These are phyloP conservation scores for Haberlea rhodopensis DNA, from an alignment of 257 asterid species.

Conservation along the genomic window DNA sequence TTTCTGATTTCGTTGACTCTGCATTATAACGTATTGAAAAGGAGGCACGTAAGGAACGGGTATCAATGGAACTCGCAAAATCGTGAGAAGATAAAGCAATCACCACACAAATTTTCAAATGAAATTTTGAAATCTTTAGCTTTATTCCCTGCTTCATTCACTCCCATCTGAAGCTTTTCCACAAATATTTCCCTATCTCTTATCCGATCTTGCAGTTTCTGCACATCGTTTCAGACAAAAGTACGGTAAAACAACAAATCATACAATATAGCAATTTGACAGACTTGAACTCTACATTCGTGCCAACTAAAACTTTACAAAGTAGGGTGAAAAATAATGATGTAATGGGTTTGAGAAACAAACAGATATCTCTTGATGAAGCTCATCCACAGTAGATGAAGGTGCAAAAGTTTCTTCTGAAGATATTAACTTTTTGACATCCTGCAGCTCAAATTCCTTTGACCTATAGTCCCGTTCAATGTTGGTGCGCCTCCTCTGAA, in stretches of 20 bases:
- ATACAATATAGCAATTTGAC: conserved; percentile 10
- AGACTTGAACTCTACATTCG: conserved; percentile 26
- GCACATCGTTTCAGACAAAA: conserved; percentile 31
- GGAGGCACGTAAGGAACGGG: conserved; percentile 21
- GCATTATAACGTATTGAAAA: conserved; percentile 22
- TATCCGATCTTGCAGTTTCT: conserved; percentile 59
- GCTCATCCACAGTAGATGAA: conserved; percentile 62
- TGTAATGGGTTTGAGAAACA: conserved; percentile 33
- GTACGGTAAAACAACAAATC: conserved; percentile 1
- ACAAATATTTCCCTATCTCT: conserved; percentile 45
- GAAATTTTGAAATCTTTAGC: conserved; percentile 46
- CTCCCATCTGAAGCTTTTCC: conserved; percentile 50
- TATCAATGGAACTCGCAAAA: conserved; percentile 19
- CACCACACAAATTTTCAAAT: conserved; percentile 63
- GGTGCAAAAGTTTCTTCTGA: conserved; percentile 49
- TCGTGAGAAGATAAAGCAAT: conserved; percentile 25
- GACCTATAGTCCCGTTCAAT: conserved; percentile 49
- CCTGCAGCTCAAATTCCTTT: conserved; percentile 56
- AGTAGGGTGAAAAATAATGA: conserved; percentile 9
- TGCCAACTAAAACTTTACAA: conserved; percentile 14
- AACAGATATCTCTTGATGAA: conserved; percentile 66
- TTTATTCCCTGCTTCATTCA: conserved; percentile 53
- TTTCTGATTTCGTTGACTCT: conserved; percentile 71
- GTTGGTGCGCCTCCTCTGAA: conserved; percentile 52
- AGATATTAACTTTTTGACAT: conserved; percentile 51